Evolutionary conservation across 2,329 filamentous ascomycete species (phyloP).

Genomic region (Metarhizium sp.): DNA sequence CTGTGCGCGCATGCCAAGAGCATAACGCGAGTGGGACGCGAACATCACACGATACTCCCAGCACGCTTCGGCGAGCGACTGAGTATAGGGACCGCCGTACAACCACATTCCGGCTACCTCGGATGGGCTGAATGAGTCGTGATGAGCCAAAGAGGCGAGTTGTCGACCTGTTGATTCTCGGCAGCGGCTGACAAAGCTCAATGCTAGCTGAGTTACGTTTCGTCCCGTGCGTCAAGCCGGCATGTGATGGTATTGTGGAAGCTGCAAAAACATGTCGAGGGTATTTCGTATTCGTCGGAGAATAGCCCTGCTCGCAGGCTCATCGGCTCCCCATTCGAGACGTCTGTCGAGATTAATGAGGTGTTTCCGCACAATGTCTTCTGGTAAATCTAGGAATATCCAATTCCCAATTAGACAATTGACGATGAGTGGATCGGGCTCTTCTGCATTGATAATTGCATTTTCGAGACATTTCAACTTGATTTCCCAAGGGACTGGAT

Average conservation of each 20-base stretch:
- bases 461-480: slow-evolving; percentile 27
- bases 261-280: slow-evolving; percentile 7
- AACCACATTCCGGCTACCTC: neutral
- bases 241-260: slow-evolving; percentile 4
- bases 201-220: neutral
- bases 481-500: slow-evolving; percentile 29
- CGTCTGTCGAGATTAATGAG: slow-evolving; percentile 16
- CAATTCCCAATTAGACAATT: slow-evolving; percentile 21
- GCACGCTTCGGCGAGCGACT: too few species aligned
- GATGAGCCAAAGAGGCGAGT: too few species aligned
- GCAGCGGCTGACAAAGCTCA: neutral
- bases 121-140: too few species aligned
- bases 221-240: neutral
- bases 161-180: neutral
- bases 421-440: slow-evolving; percentile 19
- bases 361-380: slow-evolving; percentile 18
- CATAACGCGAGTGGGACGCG: too few species aligned
- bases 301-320: slow-evolving; percentile 12
- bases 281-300: slow-evolving; percentile 11
- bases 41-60: too few species aligned
- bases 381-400: slow-evolving; percentile 19
- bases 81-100: too few species aligned
- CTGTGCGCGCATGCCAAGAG: too few species aligned
- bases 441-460: slow-evolving; percentile 19
- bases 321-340: slow-evolving; percentile 21